phyloP scores from a whole-genome alignment of 106 monocot genomes.

The Allium sativum region DNA sequence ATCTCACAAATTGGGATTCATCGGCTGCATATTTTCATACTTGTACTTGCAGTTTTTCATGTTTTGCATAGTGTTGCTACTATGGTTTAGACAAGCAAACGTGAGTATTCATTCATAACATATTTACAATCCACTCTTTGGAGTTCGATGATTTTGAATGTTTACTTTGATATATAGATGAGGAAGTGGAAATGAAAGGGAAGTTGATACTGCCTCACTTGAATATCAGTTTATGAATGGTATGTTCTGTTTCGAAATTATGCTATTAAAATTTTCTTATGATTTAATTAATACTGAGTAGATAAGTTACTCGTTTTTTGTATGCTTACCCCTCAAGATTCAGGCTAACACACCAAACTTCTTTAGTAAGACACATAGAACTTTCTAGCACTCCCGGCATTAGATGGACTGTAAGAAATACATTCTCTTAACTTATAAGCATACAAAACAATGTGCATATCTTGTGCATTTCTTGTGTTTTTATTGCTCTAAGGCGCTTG shows the following conservation, averaged over 20 bases:
- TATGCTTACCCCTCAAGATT: constrained; percentile 45
- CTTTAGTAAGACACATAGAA: constrained; percentile 34
- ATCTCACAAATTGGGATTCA: constrained; percentile 37
- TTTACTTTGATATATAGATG: constrained; percentile 21
- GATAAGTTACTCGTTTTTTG: no score
- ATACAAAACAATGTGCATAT: no score
- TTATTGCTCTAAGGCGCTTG: no score
- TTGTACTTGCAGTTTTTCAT: constrained; percentile 42
- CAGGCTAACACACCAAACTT: constrained; percentile 45
- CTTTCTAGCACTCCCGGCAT: constrained; percentile 24
- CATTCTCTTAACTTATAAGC: neutral
- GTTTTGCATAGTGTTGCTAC: constrained; percentile 29
- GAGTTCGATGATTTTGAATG: neutral
- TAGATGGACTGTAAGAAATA: constrained; percentile 20
- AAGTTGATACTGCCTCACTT: constrained; percentile 29
- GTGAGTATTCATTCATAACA: constrained; percentile 8
- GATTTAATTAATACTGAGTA: neutral
- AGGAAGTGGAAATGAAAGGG: constrained; percentile 48
- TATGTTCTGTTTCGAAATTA: constrained; percentile 6
- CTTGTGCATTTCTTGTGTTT: neutral
- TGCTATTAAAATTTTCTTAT: neutral
- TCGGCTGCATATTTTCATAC: constrained; percentile 43
- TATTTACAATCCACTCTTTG: neutral
- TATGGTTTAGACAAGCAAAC: constrained; percentile 40
- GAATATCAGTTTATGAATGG: constrained; percentile 45